These are phyloP conservation scores for Globisporangium cystogenes DNA, from an alignment of 352 stramenopile genomes.

Conservation along the genomic window DNA sequence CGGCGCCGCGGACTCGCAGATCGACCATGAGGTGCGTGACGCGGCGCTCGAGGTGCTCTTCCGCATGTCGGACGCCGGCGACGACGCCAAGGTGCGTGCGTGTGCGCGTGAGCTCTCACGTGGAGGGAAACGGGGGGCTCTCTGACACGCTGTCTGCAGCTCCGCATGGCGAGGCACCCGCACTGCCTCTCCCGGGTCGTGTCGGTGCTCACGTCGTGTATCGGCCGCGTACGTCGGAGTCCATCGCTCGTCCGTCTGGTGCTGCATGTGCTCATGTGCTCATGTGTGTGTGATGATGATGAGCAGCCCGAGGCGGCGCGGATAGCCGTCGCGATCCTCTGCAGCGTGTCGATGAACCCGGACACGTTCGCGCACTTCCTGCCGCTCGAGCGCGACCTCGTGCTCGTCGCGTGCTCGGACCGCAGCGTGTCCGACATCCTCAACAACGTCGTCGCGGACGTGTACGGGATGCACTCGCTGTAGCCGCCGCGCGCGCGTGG, in stretches of 20 bases:
- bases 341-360: conserved; percentile 76
- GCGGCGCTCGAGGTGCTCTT: conserved; percentile 70
- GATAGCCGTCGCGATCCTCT: conserved; percentile 61
- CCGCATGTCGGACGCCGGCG: conserved; percentile 56
- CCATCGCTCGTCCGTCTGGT: not conserved
- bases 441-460: conserved; percentile 74
- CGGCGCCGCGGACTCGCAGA: conserved; percentile 37
- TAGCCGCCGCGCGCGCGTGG: conserved; percentile 20
- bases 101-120: not conserved
- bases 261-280: not conserved
- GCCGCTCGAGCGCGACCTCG: conserved; percentile 70
- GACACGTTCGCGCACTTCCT: conserved; percentile 73
- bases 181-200: conserved; percentile 54
- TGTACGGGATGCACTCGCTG: conserved; percentile 81
- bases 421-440: conserved; percentile 74
- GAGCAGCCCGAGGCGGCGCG: conserved; percentile 66
- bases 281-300: conserved; percentile 8
- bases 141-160: conserved; percentile 14
- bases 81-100: conserved; percentile 37
- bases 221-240: conserved; percentile 49
- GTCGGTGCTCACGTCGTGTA: conserved; percentile 53
- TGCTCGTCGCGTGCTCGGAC: conserved; percentile 69
- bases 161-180: conserved; percentile 62
- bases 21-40: conserved; percentile 77
- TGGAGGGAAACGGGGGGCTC: not conserved